These are phyloP conservation scores for Apiospora rasikravindrae DNA, from an alignment of 2,329 filamentous ascomycete genomes.

Conservation along the genomic window DNA sequence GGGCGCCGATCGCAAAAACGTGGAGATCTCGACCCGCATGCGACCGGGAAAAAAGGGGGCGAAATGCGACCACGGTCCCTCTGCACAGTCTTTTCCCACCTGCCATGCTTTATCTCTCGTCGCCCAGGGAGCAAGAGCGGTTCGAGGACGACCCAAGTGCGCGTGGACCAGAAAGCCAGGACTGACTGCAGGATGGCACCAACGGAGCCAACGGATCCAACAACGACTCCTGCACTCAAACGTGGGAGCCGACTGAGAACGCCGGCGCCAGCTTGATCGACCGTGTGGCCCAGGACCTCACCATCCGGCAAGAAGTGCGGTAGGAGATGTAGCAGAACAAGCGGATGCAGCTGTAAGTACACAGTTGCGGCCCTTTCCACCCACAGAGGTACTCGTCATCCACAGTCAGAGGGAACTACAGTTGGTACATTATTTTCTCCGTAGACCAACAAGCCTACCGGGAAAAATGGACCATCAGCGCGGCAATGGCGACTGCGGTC, in stretches of 20 bases:
- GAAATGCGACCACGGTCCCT: not conserved
- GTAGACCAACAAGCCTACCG: not conserved
- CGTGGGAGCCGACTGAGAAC: not conserved
- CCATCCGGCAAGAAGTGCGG: not conserved
- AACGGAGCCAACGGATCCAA: not conserved
- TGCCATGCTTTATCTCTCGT: not conserved
- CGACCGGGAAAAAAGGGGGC: not conserved
- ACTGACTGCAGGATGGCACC: not conserved
- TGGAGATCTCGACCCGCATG: not conserved
- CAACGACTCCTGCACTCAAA: not conserved
- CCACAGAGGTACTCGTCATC: no score
- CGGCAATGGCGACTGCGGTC: not conserved
- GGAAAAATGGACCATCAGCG: not conserved
- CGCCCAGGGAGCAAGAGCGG: not conserved
- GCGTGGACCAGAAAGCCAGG: no score
- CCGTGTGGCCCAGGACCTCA: not conserved
- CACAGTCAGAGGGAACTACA: no score
- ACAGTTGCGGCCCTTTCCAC: no score
- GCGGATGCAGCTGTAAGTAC: no score
- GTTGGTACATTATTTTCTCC: no score
- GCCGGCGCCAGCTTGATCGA: not conserved
- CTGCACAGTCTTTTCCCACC: not conserved
- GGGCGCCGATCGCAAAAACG: not conserved
- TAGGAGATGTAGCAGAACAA: not conserved
- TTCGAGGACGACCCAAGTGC: not conserved